phyloP scores from a whole-genome alignment of 352 stramenopile species.

The Peronospora farinosa region DNA sequence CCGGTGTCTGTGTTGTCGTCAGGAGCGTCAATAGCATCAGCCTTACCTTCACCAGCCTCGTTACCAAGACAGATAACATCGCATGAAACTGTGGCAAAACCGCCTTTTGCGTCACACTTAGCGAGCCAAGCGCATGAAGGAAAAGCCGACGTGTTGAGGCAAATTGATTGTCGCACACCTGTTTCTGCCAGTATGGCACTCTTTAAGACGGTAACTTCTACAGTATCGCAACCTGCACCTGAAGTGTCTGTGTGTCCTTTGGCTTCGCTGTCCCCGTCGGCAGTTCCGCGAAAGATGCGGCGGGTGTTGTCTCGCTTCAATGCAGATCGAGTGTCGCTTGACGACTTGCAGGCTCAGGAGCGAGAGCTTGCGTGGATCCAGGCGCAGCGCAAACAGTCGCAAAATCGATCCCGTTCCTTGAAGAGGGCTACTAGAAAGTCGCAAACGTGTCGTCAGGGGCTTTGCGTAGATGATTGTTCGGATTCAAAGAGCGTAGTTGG shows the following conservation, averaged over 20 bases:
- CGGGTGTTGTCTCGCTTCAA: constrained; percentile 16
- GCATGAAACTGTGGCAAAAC: constrained; percentile 3
- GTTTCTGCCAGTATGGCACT: constrained; percentile 1
- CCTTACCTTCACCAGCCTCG: constrained; percentile 9
- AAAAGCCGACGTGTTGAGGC: constrained; percentile 9
- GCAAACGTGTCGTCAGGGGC: constrained; percentile 14
- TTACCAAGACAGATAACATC: constrained; percentile 8
- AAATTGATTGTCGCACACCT: constrained; percentile 16
- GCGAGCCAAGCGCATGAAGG: constrained; percentile 1
- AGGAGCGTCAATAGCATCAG: constrained; percentile 5
- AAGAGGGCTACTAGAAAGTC: constrained; percentile 8
- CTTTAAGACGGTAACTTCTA: background rate
- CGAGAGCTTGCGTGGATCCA: constrained; percentile 35
- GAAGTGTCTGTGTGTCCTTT: background rate
- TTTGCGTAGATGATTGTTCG: constrained; percentile 13
- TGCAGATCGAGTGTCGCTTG: constrained; percentile 21
- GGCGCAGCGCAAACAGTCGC: constrained; percentile 23
- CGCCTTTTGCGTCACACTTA: background rate
- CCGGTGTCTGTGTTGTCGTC: constrained; percentile 5
- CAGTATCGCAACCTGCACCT: background rate
- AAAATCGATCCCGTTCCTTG: constrained; percentile 2
- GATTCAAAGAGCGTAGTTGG: constrained; percentile 4
- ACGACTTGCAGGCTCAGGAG: constrained; percentile 37
- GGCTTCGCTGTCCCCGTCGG: constrained; percentile 3
- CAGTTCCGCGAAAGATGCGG: constrained; percentile 22